A percentile compares a stretch with the other conserved stretches of the same genome.
phyloP scores from a whole-genome alignment of 495 filamentous ascomycete species.

The Neurospora tetrasperma region DNA sequence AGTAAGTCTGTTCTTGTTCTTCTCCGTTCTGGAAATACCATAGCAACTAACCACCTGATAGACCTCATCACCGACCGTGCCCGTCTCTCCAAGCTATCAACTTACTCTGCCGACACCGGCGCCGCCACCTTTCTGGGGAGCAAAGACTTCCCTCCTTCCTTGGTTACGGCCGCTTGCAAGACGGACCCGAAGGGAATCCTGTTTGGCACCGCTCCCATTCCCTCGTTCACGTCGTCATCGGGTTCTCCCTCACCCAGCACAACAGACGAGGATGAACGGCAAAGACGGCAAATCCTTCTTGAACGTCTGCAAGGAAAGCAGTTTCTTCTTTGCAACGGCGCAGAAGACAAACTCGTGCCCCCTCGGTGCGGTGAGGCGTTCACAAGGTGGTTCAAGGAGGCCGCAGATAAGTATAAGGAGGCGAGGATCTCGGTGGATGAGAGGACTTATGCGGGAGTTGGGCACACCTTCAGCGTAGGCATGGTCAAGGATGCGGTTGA shows the following conservation, averaged over 20 bases:
- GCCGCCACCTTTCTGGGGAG: constrained; percentile 64
- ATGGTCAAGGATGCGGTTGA: constrained; percentile 65
- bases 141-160: constrained; percentile 57
- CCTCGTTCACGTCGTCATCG: not conserved
- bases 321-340: constrained; percentile 69
- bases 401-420: constrained; percentile 48
- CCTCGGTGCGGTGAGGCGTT: constrained; percentile 60
- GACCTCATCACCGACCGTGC: constrained; percentile 69
- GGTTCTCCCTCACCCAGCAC: not conserved
- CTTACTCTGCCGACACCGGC: constrained; percentile 38
- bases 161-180: constrained; percentile 50
- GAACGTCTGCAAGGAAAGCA: constrained; percentile 56
- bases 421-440: constrained; percentile 56
- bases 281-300: constrained; percentile 32
- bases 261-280: constrained; percentile 10
- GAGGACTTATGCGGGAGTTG: constrained; percentile 59
- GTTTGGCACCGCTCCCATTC: constrained; percentile 40
- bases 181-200: constrained; percentile 63
- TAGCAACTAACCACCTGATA: constrained; percentile 6
- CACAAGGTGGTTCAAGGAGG: constrained; percentile 57
- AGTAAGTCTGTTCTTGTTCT: constrained; percentile 23
- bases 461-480: constrained; percentile 58
- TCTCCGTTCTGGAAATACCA: not conserved
- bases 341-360: constrained; percentile 74
- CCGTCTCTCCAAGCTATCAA: constrained; percentile 54